Evolutionary conservation across 1,284 basidiomycete genomes (phyloP).

Genomic region (Cerrena zonata): DNA sequence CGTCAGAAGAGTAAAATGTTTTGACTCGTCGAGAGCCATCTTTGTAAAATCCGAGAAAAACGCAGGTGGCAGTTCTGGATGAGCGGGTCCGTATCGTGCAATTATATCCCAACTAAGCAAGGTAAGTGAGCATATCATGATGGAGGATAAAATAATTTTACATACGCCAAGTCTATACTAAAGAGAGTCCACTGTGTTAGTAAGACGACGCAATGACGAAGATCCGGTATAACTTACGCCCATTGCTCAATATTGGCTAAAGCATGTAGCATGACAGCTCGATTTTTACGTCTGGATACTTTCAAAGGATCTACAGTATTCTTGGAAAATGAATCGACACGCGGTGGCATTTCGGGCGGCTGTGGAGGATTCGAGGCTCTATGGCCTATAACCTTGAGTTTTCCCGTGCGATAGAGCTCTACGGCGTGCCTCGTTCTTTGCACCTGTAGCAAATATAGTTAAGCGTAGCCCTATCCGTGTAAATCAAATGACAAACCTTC

Average conservation of each 20-base stretch:
- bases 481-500: constrained; percentile 40
- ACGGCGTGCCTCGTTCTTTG: constrained; percentile 68
- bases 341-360: constrained; percentile 67
- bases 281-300: constrained; percentile 58
- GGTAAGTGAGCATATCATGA: background rate
- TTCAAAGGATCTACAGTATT: constrained; percentile 62
- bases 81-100: constrained; percentile 63
- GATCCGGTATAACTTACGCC: constrained; percentile 55
- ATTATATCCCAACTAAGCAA: constrained; percentile 75
- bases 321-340: constrained; percentile 46
- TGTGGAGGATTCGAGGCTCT: constrained; percentile 41
- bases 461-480: background rate
- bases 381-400: constrained; percentile 62
- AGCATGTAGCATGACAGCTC: constrained; percentile 74
- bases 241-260: constrained; percentile 89
- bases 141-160: constrained; percentile 9
- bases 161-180: constrained; percentile 72
- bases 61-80: constrained; percentile 60
- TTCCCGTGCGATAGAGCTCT: constrained; percentile 62
- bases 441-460: constrained; percentile 34
- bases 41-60: constrained; percentile 78
- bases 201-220: too few relatives aligned
- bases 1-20: constrained; percentile 64
- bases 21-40: constrained; percentile 83
- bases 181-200: constrained; percentile 7